These are phyloP conservation scores for Tricholoma sp. DNA, from an alignment of 768 basidiomycete species.

Conservation along the genomic window DNA sequence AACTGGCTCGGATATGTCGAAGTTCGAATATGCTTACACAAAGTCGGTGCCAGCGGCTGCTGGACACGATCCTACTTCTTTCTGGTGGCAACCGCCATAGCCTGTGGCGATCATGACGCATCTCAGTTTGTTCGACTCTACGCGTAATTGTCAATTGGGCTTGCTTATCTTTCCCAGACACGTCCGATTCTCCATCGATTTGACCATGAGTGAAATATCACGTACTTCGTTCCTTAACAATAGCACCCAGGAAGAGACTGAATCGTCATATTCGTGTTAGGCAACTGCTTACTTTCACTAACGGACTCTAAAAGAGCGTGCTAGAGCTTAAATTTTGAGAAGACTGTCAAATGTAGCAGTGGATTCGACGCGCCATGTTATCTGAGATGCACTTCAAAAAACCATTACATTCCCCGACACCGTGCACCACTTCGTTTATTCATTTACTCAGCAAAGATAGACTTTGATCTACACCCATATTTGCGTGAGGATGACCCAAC, in stretches of 20 bases:
- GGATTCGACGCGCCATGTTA: too few species aligned
- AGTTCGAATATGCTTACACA: constrained; percentile 34
- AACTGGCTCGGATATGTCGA: background rate
- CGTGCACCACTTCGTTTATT: constrained; percentile 28
- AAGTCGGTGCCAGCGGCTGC: constrained; percentile 36
- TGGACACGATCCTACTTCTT: constrained; percentile 59
- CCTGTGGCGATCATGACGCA: constrained; percentile 76
- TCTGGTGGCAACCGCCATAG: constrained; percentile 70
- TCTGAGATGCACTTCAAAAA: constrained; percentile 61
- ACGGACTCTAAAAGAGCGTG: constrained; percentile 40
- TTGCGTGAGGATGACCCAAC: too few species aligned
- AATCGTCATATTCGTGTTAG: too few species aligned
- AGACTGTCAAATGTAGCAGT: constrained; percentile 60
- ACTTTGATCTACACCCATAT: too few species aligned
- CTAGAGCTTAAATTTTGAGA: constrained; percentile 49
- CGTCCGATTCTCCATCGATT: constrained; percentile 61
- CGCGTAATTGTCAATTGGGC: background rate
- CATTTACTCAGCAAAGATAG: background rate
- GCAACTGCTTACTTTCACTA: too few species aligned
- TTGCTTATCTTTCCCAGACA: constrained; percentile 40
- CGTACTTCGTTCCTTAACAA: constrained; percentile 40
- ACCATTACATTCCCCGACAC: constrained; percentile 75
- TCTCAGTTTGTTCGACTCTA: constrained; percentile 54
- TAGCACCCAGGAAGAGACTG: too few species aligned
- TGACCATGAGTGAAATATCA: constrained; percentile 31